phyloP scores from a whole-genome alignment of 179 eudicot genomes.

The Silene vulgaris region DNA sequence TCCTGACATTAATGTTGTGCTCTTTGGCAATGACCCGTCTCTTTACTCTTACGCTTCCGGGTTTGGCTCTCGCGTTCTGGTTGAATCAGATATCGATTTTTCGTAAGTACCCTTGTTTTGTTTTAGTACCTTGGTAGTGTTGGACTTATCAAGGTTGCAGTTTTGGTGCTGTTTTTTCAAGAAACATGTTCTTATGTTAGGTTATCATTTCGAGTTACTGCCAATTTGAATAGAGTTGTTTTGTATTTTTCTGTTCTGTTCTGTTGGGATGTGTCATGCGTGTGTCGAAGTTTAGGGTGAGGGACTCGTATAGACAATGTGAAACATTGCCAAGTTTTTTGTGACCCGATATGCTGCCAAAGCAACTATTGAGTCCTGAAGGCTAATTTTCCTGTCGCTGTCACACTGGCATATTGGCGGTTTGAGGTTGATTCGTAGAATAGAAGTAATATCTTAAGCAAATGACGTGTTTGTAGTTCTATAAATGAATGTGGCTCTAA shows the following conservation, averaged over 20 bases:
- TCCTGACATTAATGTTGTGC: slow-evolving; percentile 55
- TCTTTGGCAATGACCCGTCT: slow-evolving; percentile 67
- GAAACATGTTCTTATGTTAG: neutral
- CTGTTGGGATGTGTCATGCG: no score
- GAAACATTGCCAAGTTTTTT: no score
- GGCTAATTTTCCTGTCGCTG: no score
- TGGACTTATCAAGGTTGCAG: neutral
- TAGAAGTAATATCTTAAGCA: no score
- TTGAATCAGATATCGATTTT: slow-evolving; percentile 72
- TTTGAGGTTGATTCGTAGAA: no score
- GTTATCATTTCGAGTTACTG: neutral
- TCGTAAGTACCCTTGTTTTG: slow-evolving; percentile 51
- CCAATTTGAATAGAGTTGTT: no score
- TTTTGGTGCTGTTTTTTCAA: neutral
- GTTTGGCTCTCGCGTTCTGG: slow-evolving; percentile 59
- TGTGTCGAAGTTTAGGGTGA: no score
- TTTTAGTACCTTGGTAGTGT: neutral
- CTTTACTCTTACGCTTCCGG: slow-evolving; percentile 49
- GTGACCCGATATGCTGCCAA: no score
- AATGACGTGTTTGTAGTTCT: neutral
- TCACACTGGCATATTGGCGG: no score
- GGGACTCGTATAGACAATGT: no score
- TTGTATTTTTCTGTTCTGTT: no score
- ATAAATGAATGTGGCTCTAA: neutral
- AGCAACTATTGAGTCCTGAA: no score